Evolutionary conservation across 148 eudicot genomes (phyloP).

Genomic region (Rhododendron kiyosumense): DNA sequence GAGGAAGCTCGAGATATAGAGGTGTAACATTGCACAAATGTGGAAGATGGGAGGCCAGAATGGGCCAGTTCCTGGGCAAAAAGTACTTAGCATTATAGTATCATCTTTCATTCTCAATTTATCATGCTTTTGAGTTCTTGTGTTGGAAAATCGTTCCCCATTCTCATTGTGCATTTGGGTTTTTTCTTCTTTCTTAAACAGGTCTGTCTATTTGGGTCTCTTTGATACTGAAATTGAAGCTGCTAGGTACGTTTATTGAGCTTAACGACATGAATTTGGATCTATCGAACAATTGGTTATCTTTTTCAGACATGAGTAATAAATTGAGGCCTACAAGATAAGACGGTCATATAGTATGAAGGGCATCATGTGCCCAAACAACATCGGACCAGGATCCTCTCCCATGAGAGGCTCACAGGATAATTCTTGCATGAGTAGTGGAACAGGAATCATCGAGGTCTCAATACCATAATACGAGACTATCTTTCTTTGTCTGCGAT

Average conservation of each 20-base stretch:
- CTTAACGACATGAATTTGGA: not conserved
- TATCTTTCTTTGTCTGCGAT: not conserved
- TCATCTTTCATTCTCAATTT: not conserved
- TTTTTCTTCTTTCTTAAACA: slow-evolving; percentile 12
- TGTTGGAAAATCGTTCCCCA: not conserved
- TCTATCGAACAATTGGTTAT: not conserved
- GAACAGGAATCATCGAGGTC: not conserved
- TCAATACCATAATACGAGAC: not conserved
- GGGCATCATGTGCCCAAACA: not conserved
- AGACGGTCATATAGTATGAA: not conserved
- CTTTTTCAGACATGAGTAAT: not conserved
- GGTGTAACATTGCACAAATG: slow-evolving; percentile 98
- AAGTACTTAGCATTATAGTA: slow-evolving; percentile 35
- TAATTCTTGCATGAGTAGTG: not conserved
- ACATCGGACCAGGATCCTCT: not conserved
- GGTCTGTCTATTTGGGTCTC: slow-evolving; percentile 95
- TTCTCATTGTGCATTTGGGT: not conserved
- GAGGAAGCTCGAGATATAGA: slow-evolving; percentile 92
- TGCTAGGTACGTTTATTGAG: slow-evolving; percentile 54
- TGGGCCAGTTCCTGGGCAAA: slow-evolving; percentile 98
- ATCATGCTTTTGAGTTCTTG: not conserved
- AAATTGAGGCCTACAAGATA: not conserved
- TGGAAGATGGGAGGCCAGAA: slow-evolving; percentile 99
- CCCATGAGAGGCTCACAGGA: not conserved
- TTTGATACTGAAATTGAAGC: slow-evolving; percentile 97